phyloP scores from a whole-genome alignment of 306 rosid species.

The Crotalaria pallida region DNA sequence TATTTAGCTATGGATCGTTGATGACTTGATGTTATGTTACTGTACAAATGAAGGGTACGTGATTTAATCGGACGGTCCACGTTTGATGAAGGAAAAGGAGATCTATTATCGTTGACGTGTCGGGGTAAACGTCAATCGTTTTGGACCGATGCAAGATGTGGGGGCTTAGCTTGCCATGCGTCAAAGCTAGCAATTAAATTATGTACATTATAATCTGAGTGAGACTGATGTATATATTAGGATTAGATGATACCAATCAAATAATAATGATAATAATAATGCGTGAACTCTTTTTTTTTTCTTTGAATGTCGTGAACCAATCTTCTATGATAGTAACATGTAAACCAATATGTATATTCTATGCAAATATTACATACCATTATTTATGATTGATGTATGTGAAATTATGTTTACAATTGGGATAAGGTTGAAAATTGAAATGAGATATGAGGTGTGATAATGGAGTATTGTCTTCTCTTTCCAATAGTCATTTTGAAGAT shows the following conservation, averaged over 20 bases:
- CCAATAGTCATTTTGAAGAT: neutral
- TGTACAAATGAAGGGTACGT: neutral
- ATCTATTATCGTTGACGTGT: neutral
- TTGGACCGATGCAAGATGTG: slow-evolving; percentile 20
- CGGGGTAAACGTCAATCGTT: slow-evolving; percentile 29
- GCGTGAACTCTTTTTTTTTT: neutral
- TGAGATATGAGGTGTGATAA: neutral
- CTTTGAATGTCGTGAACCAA: neutral
- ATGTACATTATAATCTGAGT: slow-evolving; percentile 11
- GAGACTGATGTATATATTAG: slow-evolving; percentile 30
- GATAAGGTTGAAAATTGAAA: slow-evolving; percentile 21
- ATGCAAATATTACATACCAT: neutral
- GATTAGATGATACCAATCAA: neutral
- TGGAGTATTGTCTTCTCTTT: neutral
- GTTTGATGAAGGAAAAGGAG: neutral
- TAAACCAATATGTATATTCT: neutral
- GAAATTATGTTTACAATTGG: neutral
- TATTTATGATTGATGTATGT: neutral
- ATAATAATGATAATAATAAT: slow-evolving; percentile 1
- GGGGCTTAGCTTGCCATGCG: slow-evolving; percentile 15
- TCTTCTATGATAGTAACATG: neutral
- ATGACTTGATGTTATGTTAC: no score
- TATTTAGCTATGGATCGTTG: neutral
- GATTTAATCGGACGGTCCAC: neutral
- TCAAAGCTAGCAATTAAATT: slow-evolving; percentile 21